A percentile compares a stretch with the other conserved stretches of the same genome.
Conservation (phyloP, 495 filamentous ascomycete species). For the Aspergillus nanangensis region DNA sequence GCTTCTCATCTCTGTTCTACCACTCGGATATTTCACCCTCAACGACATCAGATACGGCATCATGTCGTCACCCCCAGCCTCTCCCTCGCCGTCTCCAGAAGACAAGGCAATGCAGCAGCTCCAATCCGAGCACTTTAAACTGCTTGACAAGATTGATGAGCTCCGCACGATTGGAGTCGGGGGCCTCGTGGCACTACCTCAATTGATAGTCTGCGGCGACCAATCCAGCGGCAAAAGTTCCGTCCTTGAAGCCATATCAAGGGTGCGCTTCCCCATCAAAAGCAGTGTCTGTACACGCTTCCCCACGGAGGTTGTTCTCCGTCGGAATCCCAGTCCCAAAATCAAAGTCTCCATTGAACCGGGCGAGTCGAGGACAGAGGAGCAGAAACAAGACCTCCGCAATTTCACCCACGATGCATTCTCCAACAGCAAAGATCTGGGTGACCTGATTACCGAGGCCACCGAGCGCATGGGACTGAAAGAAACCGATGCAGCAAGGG, state of each 20-base stretch:
- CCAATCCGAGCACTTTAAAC: slow-evolving; percentile 20
- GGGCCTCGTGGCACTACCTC: slow-evolving; percentile 57
- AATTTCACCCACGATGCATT: slow-evolving; percentile 9
- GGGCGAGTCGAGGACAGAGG: slow-evolving; percentile 13
- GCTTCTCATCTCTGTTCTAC: neutral
- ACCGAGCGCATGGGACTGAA: slow-evolving; percentile 47
- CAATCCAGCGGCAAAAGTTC: slow-evolving; percentile 72
- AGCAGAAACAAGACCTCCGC: slow-evolving; percentile 10
- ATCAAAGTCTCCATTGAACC: slow-evolving; percentile 45
- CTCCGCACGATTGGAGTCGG: slow-evolving; percentile 52
- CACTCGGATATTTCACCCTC: neutral
- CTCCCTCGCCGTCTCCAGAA: no score
- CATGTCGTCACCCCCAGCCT: neutral
- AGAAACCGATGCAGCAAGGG: slow-evolving; percentile 4
- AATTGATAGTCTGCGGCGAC: slow-evolving; percentile 70
- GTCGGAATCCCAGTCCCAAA: slow-evolving; percentile 18
- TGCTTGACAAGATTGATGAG: slow-evolving; percentile 55
- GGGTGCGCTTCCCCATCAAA: slow-evolving; percentile 63
- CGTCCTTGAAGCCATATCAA: slow-evolving; percentile 68
- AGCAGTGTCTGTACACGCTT: slow-evolving; percentile 64
- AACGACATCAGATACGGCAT: neutral
- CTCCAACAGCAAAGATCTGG: slow-evolving; percentile 25
- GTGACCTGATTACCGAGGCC: slow-evolving; percentile 41
- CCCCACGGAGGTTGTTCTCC: slow-evolving; percentile 58
- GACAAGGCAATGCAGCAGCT: slow-evolving; percentile 15